Evolutionary conservation across 768 basidiomycete genomes (phyloP), one percentile per base, ranked within the genome.

Genomic region (Mycena polygramma): DNA sequence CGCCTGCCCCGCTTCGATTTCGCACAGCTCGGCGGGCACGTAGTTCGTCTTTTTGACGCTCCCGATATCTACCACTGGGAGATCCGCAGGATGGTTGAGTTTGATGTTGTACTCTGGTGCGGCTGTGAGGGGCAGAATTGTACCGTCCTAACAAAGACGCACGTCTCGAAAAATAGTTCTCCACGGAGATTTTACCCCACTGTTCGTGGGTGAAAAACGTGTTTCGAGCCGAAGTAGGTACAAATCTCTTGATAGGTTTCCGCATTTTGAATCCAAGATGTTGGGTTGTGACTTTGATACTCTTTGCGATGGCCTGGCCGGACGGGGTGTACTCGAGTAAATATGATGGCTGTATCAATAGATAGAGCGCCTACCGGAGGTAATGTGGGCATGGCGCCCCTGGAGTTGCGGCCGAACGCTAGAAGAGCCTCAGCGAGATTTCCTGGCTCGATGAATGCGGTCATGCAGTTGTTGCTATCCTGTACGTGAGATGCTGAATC

Each of bases 11-110:
- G 85, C 79, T 13, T 83, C 77, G 58, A 95, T 92, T 26, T 87
- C 81, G 81, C 93, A 94, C 1, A 95, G 58, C 76, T 95, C 93
- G 0, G 91, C 89, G 0, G 93, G 93, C 1, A 94, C 78, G 73
- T 78, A 87, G 74, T 75, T 54, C 72, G 66, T 1, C 78, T 76
- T 68, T 39, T 68, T 70, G 11, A 55, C 43, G 58, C 53, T 63
- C 6, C 80, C 80, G n/a, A 85, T 77, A 58, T 84, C 78, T 54
- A 86, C 76, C 35, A 84, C 79, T 2, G 83, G 83, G 20, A 86
- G 55, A 30, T 76, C 72, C 22, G 35, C 36, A 17, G 75, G 48
- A 30, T 75, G 57, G 2, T 51, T 41, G 30, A 76, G 74, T 76
- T 76, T 57, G 74, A 72, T 26, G 71, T 85, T 85, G 73, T 94